These are phyloP conservation scores for Metroxylon sagu DNA, from an alignment of 176 grass and related monocot genomes.

Conservation along the genomic window DNA sequence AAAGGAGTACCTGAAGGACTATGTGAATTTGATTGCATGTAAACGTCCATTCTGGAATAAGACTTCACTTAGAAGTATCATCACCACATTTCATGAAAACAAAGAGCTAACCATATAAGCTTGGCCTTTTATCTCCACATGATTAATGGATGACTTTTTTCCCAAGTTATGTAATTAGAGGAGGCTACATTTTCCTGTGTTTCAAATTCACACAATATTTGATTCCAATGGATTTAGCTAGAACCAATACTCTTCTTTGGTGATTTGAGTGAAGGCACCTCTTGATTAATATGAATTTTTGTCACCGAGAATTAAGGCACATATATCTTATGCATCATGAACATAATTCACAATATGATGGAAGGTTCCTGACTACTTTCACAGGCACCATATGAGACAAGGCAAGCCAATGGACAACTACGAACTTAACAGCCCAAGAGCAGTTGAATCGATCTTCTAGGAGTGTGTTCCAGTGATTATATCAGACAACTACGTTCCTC, in stretches of 20 bases:
- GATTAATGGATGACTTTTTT: too few species aligned
- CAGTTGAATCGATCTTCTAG: constrained; percentile 13
- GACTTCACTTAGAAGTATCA: neutral
- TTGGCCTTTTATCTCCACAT: too few species aligned
- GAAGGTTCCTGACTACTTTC: neutral
- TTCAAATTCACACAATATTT: too few species aligned
- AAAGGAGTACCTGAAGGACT: neutral
- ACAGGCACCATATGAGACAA: constrained; percentile 16
- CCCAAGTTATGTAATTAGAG: too few species aligned
- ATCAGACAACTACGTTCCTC: constrained; percentile 15
- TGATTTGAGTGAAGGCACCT: too few species aligned
- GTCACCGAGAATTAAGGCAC: too few species aligned
- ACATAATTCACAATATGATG: neutral
- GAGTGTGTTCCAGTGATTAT: constrained; percentile 22
- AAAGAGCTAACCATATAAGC: too few species aligned
- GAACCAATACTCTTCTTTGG: too few species aligned
- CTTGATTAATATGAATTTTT: too few species aligned
- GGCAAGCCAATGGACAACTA: constrained; percentile 9
- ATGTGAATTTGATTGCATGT: constrained; percentile 4
- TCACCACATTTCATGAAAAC: neutral
- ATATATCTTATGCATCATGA: too few species aligned
- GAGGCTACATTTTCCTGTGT: too few species aligned
- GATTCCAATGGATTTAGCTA: too few species aligned
- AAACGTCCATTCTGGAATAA: constrained; percentile 23
- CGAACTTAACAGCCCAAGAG: constrained; percentile 20